A percentile compares a stretch with the other conserved stretches of the same genome.
phyloP scores from a whole-genome alignment of 108 stramenopile genomes.

The Craspedostauros australis region DNA sequence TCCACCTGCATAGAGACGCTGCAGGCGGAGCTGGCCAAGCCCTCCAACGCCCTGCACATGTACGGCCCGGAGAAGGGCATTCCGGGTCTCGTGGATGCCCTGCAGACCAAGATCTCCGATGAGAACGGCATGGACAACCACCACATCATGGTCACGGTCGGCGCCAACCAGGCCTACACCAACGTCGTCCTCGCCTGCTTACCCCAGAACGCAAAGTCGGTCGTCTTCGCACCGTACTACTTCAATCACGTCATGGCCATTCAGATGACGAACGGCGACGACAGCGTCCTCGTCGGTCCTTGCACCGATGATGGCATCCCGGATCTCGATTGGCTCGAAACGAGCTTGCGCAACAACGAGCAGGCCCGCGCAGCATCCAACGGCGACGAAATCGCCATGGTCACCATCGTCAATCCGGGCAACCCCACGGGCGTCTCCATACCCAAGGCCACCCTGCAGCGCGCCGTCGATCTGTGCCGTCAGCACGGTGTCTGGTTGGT shows the following conservation, averaged over 20 bases:
- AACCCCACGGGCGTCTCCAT: conserved; percentile 88
- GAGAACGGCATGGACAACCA: conserved; percentile 64
- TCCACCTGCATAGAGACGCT: conserved; percentile 27
- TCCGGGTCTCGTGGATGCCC: conserved; percentile 42
- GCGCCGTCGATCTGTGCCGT: conserved; percentile 60
- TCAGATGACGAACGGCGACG: conserved; percentile 44
- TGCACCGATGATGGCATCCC: conserved; percentile 44
- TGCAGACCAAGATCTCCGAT: conserved; percentile 39
- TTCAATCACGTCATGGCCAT: conserved; percentile 93
- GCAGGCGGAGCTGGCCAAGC: conserved; percentile 11
- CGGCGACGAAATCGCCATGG: conserved; percentile 48
- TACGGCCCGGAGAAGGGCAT: conserved; percentile 83
- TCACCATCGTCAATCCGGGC: conserved; percentile 88
- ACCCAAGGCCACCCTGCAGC: conserved; percentile 41
- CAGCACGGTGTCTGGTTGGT: conserved; percentile 73
- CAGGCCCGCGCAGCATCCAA: conserved; percentile 4
- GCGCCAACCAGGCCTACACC: conserved; percentile 92
- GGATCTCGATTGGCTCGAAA: conserved; percentile 46
- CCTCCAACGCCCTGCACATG: conserved; percentile 33
- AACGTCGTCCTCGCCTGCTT: conserved; percentile 81
- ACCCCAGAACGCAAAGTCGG: conserved; percentile 39
- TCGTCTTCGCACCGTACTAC: conserved; percentile 88
- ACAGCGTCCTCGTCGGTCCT: conserved; percentile 62
- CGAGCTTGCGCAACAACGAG: conserved; percentile 29
- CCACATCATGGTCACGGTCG: conserved; percentile 87